These are phyloP conservation scores for Gaeumannomyces tritici DNA, from an alignment of 2,329 filamentous ascomycete genomes.

Conservation along the genomic window DNA sequence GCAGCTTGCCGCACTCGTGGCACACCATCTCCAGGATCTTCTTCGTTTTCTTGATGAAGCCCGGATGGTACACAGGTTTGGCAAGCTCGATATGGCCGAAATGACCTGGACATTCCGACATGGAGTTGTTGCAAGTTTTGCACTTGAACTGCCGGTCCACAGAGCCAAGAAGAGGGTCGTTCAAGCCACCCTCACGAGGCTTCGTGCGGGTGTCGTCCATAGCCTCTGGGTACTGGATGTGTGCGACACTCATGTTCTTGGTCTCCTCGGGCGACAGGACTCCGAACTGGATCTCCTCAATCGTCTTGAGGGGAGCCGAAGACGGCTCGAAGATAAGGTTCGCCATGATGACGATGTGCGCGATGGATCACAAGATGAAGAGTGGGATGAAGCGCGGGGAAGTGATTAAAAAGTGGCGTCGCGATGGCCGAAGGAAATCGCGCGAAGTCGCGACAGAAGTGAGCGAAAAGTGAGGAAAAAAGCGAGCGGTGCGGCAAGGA, in stretches of 20 bases:
- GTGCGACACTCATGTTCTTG: constrained; percentile 95
- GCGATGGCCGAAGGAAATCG: neutral
- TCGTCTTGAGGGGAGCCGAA: constrained; percentile 90
- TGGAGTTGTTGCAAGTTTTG: constrained; percentile 90
- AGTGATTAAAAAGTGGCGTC: constrained; percentile 1
- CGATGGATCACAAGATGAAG: neutral
- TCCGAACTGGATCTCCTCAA: constrained; percentile 98
- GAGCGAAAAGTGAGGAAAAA: constrained; percentile 1
- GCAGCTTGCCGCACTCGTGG: constrained; percentile 96
- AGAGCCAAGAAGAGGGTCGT: constrained; percentile 90
- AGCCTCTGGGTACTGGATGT: constrained; percentile 97
- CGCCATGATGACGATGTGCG: constrained; percentile 59
- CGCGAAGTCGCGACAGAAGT: neutral
- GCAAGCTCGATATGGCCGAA: constrained; percentile 98
- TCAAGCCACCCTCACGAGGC: constrained; percentile 84
- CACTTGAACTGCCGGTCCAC: constrained; percentile 95
- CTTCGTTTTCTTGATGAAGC: constrained; percentile 98
- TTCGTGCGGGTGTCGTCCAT: constrained; percentile 95
- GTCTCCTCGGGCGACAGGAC: constrained; percentile 97
- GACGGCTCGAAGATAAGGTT: constrained; percentile 86
- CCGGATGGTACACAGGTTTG: constrained; percentile 87
- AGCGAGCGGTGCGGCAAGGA: neutral
- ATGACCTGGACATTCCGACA: constrained; percentile 93
- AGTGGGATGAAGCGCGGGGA: constrained; percentile 3
- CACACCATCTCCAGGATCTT: constrained; percentile 98